phyloP scores from a whole-genome alignment of 805 yeast species.

The Metschnikowia shivogae region DNA sequence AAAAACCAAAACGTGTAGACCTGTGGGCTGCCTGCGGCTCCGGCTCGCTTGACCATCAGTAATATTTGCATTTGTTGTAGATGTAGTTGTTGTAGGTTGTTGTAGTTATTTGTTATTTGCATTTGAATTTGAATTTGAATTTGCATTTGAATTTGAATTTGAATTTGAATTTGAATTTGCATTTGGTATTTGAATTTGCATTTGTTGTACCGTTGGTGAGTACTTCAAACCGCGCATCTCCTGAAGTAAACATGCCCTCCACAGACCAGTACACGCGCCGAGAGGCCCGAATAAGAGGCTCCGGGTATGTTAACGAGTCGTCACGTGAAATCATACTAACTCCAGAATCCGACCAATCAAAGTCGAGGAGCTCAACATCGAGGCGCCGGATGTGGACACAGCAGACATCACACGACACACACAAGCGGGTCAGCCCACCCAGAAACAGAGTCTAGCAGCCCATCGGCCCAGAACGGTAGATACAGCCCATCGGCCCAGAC shows the following conservation, averaged over 20 bases:
- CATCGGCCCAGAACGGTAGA: too few relatives aligned
- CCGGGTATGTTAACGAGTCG: constrained; percentile 34
- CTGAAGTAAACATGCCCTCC: constrained; percentile 5
- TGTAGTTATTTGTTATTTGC: too few relatives aligned
- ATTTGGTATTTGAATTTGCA: background rate
- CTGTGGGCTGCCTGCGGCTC: too few relatives aligned
- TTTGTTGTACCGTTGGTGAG: too few relatives aligned
- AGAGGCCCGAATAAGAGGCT: constrained; percentile 37
- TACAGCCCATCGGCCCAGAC: too few relatives aligned
- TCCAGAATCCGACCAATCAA: constrained; percentile 18
- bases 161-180: too few relatives aligned
- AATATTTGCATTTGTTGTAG: too few relatives aligned
- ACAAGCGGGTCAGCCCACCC: background rate
- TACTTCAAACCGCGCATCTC: constrained; percentile 1
- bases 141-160: too few relatives aligned
- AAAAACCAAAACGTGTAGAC: background rate
- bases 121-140: too few relatives aligned
- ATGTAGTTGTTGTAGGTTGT: too few relatives aligned
- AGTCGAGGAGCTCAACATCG: constrained; percentile 18
- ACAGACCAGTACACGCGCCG: constrained; percentile 17
- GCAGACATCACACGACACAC: background rate
- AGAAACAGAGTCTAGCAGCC: background rate
- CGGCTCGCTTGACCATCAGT: too few relatives aligned
- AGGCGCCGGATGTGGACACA: constrained; percentile 5
- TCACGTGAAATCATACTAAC: constrained; percentile 13